A percentile compares a stretch with the other conserved stretches of the same genome.
phyloP scores from a whole-genome alignment of 2,329 filamentous ascomycete genomes.

The Aspergillus clavatus region DNA sequence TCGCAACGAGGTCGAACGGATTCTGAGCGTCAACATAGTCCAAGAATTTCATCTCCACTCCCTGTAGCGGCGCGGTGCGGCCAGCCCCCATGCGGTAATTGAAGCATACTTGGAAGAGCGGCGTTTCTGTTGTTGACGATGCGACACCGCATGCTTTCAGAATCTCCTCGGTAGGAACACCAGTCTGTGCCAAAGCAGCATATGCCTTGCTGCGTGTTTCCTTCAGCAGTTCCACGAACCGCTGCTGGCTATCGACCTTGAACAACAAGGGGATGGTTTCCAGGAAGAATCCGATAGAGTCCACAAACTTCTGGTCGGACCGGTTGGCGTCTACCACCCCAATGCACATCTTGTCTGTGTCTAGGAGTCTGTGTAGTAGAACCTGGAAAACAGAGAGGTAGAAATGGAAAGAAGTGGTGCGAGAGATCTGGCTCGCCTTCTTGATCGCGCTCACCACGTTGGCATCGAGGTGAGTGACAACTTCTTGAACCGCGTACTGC shows the following conservation, averaged over 20 bases:
- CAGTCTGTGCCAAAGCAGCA: slow-evolving; percentile 22
- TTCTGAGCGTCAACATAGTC: slow-evolving; percentile 66
- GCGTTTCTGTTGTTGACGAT: slow-evolving; percentile 22
- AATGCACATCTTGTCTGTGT: slow-evolving; percentile 33
- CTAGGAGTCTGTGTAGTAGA: slow-evolving; percentile 24
- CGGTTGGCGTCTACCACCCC: slow-evolving; percentile 41
- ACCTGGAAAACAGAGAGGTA: slow-evolving; percentile 32
- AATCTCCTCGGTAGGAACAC: slow-evolving; percentile 31
- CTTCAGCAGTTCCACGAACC: slow-evolving; percentile 15
- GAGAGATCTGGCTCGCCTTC: slow-evolving; percentile 6
- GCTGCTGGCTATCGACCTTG: slow-evolving; percentile 3
- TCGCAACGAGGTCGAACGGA: slow-evolving; percentile 69
- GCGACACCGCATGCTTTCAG: slow-evolving; percentile 24
- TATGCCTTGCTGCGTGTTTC: slow-evolving; percentile 15
- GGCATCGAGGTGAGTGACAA: slow-evolving; percentile 8
- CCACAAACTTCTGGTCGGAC: slow-evolving; percentile 17
- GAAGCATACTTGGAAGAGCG: slow-evolving; percentile 35
- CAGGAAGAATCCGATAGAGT: slow-evolving; percentile 37
- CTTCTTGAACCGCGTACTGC: slow-evolving; percentile 6
- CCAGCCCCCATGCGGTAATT: slow-evolving; percentile 23
- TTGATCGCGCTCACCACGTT: slow-evolving; percentile 12
- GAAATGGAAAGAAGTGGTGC: slow-evolving; percentile 30
- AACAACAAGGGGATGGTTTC: slow-evolving; percentile 39
- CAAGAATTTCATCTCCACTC: slow-evolving; percentile 7
- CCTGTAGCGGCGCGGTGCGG: neutral